Base-by-base conservation (phyloP, 352 stramenopile genomes). In the Globisporangium spinosum region DNA sequence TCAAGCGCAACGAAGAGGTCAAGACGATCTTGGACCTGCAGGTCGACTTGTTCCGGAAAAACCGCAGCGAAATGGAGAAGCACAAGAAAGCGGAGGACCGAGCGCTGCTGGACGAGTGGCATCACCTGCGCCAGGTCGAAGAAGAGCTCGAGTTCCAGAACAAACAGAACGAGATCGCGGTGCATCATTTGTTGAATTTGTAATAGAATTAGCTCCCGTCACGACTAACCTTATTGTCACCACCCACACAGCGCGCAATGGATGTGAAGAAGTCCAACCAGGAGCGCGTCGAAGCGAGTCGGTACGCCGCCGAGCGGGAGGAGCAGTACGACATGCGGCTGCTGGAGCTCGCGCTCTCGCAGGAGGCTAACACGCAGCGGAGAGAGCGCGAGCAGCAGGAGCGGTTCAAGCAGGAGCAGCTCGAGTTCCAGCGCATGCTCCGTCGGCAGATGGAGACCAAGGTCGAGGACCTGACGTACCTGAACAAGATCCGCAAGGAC, bases 241-340 rank as follows among this genome's bases (percentile, higher is more conserved):
- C 40, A 17, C 60, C 27, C 9, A 40, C 57, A 23, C 32, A 45
- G 75, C 76, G 83, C 53, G 85, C 85, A 7, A 72, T 87, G 58
- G 83, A 92, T 49, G 82, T 94, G 34, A 91, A 94, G 64, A 70
- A 61, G 34, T 92, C 92, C 59, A 92, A 94, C 53, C 73, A 86
- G 65, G 78, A 91, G 60, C 82, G 85, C 1, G 77, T 85, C 9
- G 85, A 89, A 29, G 75, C 76, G 9, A 84, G 58, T 62, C 79
- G 72, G 10, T 17, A 72, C 2, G 68, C 70, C 1, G 74, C 75
- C 0, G 79, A 88, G 53, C 77, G 80, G n/a, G 85, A 94, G 60
- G 76, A 78, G 29, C 67, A 91, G 47, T 91, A 92, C 62, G 85
- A 94, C 35, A 65, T 77, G 55, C 63, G 76, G 40, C 71, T 94